Conservation (phyloP, 495 filamentous ascomycete species). For the Xylaria nigripes region DNA sequence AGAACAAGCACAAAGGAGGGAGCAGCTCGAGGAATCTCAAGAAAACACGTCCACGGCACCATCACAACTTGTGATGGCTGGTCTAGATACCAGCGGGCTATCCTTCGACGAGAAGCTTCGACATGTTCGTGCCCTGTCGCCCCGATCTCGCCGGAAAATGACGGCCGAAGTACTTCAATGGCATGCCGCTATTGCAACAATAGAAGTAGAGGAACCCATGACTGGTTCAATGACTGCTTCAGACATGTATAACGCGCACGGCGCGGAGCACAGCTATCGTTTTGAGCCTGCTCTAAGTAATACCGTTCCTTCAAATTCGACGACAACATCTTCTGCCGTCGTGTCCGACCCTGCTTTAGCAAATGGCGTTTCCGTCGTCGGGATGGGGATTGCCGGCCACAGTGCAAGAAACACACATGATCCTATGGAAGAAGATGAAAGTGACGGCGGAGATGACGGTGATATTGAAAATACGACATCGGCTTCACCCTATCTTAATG, state of each 20-base stretch:
- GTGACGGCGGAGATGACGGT: neutral
- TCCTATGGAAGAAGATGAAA: constrained; percentile 14
- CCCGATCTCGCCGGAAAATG: constrained; percentile 16
- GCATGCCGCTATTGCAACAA: constrained; percentile 20
- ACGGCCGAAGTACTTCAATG: constrained; percentile 20
- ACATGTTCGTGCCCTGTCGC: constrained; percentile 17
- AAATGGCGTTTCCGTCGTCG: neutral
- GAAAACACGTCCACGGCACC: neutral
- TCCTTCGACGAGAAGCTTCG: constrained; percentile 20
- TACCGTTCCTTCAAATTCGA: neutral
- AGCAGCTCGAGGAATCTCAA: neutral
- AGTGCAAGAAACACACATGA: neutral
- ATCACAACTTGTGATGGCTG: neutral
- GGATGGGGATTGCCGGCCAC: neutral
- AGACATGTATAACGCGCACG: neutral
- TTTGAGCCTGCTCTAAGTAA: neutral
- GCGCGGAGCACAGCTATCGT: neutral
- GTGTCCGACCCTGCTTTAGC: neutral
- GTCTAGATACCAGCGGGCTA: neutral
- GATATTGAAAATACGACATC: constrained; percentile 7
- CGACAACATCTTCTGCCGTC: constrained; percentile 1
- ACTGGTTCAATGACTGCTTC: neutral
- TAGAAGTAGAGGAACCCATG: constrained; percentile 14
- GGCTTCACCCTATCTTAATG: constrained; percentile 8
- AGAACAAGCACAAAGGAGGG: neutral